Base-by-base conservation (phyloP, 2,329 filamentous ascomycete species). In the Paramyrothecium roridum region DNA sequence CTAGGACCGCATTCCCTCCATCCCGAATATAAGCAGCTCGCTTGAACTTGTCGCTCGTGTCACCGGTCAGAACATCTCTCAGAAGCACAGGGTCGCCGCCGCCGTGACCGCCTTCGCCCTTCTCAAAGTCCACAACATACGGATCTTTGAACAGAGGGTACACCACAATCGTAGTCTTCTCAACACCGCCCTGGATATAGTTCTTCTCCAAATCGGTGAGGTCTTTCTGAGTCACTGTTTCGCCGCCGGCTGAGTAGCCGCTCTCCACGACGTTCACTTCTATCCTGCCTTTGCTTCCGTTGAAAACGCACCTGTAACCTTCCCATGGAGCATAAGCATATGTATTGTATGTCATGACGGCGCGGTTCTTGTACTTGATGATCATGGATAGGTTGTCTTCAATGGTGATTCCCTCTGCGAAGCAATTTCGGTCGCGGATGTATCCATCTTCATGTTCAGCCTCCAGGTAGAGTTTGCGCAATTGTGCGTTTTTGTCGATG, bases 371-470 rank as follows among this genome's bases (percentile, higher is more conserved):
- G 56, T 80, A 79, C 50, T 70, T 67, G 34, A 79, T 75, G 57
- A 80, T 66, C 37, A 79, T 70, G 4, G 70, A 73, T 70, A 79
- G 74, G 1, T 75, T 80, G 57, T 80, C 77, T 58, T 80, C 76
- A 45, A 80, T 80, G 51, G 68, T 78, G 54, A 80, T 79, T 11
- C 77, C 77, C 55, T 80, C 77, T 0, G 74, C 70, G 54, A 80
- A 80, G 10, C 77, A 75, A 50, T 72, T 78, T 46, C 77, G 74
- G 40, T 80, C 77, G 1, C 77, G 73, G 56, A 75, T 74, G 55
- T 80, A 80, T 8, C 73, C 72, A 57, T 80, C 77, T 56, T 80
- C 77, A 46, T 78, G 70, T 65, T 80, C 77, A 0, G 77, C 77
- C 33, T 78, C 75, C 1, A 77, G 67, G 56, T 79, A 79, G 60